Base-by-base conservation (phyloP, 2,329 filamentous ascomycete genomes). In the Sclerotinia minor region DNA sequence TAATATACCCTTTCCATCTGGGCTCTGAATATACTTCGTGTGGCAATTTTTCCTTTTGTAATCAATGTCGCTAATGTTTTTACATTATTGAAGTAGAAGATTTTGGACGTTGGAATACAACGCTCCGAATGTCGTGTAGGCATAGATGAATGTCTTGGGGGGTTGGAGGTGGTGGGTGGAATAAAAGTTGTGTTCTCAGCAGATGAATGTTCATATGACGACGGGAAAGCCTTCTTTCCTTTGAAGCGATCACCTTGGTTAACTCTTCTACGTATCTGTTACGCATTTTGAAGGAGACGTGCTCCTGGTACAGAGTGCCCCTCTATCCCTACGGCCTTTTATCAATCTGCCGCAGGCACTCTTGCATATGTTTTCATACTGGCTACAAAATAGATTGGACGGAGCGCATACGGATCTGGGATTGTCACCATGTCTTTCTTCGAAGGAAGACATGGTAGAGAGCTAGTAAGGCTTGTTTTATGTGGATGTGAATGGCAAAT, bases 1-100 rank as follows among this genome's bases (percentile, higher is more conserved):
- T 67, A 71, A 59, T 53, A 71, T 71, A 69, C 64, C 60, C 61
- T 29, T 61, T 50, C 35, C 35, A 55, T 64, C 26, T 61, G 65
- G 45, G 63, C 47, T 63, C n/a, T 44, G 55, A 63, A 54, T 63
- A 41, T 44, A 49, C 53, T 65, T 65, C 15, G 41, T 65, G 64
- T 65, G 64, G 64, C 29, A 59, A 49, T 29, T 72, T 76, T 72
- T 75, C 72, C 69, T 76, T 41, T 75, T 76, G 73, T 75, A 71
- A 74, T 72, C 69, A 71, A 74, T 72, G 73, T 75, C 70, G 69
- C 72, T 75, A 75, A 76, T 75, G 75, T 75, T 75, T 76, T 76
- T 75, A 69, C 59, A 72, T 74, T 73, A 74, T 74, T 71, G 72
- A 70, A 65, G 64, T 69, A 68, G 65, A 69, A 67, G 70, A 32